Evolutionary conservation across 495 filamentous ascomycete genomes (phyloP), one percentile per base, ranked within the genome.

Genomic region (Aspergillus bertholletiae): DNA sequence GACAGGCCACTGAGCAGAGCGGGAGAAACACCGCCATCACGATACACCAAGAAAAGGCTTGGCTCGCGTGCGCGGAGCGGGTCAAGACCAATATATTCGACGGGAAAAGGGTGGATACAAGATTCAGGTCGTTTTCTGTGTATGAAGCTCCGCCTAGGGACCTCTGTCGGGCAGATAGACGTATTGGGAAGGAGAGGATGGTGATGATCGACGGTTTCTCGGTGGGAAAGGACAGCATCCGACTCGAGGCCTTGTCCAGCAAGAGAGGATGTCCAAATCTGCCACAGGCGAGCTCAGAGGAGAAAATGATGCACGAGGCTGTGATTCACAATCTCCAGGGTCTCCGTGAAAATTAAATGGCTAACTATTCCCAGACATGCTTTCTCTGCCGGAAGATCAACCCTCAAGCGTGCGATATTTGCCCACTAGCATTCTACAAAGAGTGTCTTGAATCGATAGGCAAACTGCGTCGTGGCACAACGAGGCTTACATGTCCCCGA

Each of bases 71-170:
- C 30, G 78, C 83, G 58, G 85, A 87, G 57, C 71, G 73, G 9
- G 83, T 88, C 2, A 77, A 84, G 57, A 78, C 80, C 0, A 75
- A 81, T 17, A 68, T 86, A 0, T 86, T 86, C 53, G 73, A 85
- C 34, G 84, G 85, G 0, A 32, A 59, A 54, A 50, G 55, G 56
- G 11, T 67, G 44, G 34, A 70, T 56, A 46, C 60, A 30, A 41
- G 67, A 69, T 46, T 27, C 46, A 58, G 63, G 32, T 71, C 73
- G 4, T 74, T 77, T 34, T 71, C 75, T 1, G 39, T 63, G 18
- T 48, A 54, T 35, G 67, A 71, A 64, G n/a, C 70, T 76, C 21
- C 73, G 3, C 39, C 18, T 68, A 27, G 73, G 78, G 13, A 44
- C 11, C 37, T 50, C 1, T 30, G 27, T 28, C 49, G 53, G 3